phyloP scores from a whole-genome alignment of 1,284 basidiomycete species.

The Trametes sp. region DNA sequence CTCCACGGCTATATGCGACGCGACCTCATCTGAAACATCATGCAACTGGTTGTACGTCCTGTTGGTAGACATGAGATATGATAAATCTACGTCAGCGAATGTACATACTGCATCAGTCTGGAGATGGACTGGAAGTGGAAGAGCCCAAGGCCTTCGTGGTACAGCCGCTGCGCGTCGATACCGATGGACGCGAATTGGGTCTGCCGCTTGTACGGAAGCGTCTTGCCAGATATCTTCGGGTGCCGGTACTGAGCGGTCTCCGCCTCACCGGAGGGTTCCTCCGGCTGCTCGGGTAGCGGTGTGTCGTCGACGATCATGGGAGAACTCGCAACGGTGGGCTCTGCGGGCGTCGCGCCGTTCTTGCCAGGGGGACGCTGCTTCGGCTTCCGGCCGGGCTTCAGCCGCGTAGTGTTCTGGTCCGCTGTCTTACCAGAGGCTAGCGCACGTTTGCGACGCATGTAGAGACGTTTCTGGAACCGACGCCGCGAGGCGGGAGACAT shows the following conservation, averaged over 20 bases:
- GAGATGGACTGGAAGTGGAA: slow-evolving; percentile 55
- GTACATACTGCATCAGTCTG: slow-evolving; percentile 50
- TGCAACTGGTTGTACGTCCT: slow-evolving; percentile 45
- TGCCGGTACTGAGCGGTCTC: slow-evolving; percentile 26
- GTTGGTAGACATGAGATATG: background rate
- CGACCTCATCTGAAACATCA: slow-evolving; percentile 41
- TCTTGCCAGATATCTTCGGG: slow-evolving; percentile 45
- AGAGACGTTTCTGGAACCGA: slow-evolving; percentile 65
- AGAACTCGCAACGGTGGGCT: slow-evolving; percentile 4
- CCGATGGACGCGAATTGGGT: slow-evolving; percentile 49
- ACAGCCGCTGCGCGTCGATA: slow-evolving; percentile 52
- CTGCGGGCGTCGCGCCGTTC: background rate
- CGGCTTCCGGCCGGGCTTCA: slow-evolving; percentile 57
- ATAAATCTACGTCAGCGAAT: background rate
- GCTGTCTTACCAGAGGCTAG: slow-evolving; percentile 48
- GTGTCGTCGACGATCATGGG: background rate
- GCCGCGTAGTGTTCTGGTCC: slow-evolving; percentile 41
- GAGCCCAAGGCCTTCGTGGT: slow-evolving; percentile 52
- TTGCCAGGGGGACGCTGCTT: slow-evolving; percentile 21
- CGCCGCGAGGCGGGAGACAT: slow-evolving; percentile 59
- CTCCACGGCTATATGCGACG: slow-evolving; percentile 38
- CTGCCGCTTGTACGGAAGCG: slow-evolving; percentile 54
- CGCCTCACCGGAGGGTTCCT: background rate
- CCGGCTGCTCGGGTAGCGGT: background rate
- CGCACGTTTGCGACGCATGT: slow-evolving; percentile 78